These are phyloP conservation scores for Euphorbia pulcherrima DNA, from an alignment of 345 rosid genomes.

Conservation along the genomic window DNA sequence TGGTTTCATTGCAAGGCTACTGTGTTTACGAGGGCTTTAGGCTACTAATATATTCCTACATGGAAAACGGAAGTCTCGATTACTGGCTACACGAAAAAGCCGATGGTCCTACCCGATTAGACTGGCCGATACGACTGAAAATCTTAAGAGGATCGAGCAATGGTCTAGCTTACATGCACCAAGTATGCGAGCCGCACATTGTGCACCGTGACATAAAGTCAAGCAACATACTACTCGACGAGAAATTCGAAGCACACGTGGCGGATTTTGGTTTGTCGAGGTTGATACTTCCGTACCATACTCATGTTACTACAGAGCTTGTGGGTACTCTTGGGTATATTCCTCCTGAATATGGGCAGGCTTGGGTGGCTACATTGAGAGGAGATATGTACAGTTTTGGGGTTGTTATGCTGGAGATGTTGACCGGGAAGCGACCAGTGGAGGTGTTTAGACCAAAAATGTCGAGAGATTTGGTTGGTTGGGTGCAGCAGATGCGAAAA, in stretches of 20 bases:
- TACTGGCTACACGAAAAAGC: constrained; percentile 44
- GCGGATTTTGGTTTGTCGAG: constrained; percentile 48
- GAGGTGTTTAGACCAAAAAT: constrained; percentile 38
- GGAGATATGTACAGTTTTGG: constrained; percentile 50
- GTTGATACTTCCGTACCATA: constrained; percentile 42
- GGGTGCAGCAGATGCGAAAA: constrained; percentile 39
- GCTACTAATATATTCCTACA: constrained; percentile 40
- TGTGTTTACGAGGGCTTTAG: constrained; percentile 42
- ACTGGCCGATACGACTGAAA: constrained; percentile 41
- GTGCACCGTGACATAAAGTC: constrained; percentile 51
- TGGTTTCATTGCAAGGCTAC: constrained; percentile 47
- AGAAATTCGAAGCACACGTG: constrained; percentile 41
- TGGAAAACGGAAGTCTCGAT: constrained; percentile 51
- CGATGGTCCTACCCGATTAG: constrained; percentile 35
- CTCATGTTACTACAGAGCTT: constrained; percentile 47
- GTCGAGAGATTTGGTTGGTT: constrained; percentile 40
- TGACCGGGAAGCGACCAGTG: constrained; percentile 44
- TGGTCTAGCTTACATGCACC: constrained; percentile 50
- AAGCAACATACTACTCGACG: constrained; percentile 50
- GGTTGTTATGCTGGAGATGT: constrained; percentile 46
- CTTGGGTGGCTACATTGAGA: constrained; percentile 48
- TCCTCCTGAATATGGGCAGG: constrained; percentile 48
- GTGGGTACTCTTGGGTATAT: constrained; percentile 50
- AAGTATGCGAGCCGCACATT: constrained; percentile 35
- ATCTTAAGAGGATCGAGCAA: constrained; percentile 36